Percentiles rank a stretch among this genome's conserved stretches.
Evolutionary conservation across 2,329 filamentous ascomycete genomes (phyloP).

Genomic region (Nemania sp.): DNA sequence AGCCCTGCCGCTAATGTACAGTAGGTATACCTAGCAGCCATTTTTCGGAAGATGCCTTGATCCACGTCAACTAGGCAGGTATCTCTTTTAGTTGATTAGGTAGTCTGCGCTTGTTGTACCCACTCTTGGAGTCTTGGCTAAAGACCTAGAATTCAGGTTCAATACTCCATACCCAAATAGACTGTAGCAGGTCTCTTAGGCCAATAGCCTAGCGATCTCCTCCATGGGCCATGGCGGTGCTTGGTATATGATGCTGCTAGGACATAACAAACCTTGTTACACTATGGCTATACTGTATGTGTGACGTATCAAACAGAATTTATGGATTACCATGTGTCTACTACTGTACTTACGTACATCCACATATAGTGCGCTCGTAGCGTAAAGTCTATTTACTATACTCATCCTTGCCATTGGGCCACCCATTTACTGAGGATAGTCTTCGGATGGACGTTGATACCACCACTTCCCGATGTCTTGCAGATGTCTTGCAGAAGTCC

Average conservation of each 20-base stretch:
- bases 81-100: slow-evolving; percentile 17
- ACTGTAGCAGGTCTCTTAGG: slow-evolving; percentile 17
- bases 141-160: slow-evolving; percentile 25
- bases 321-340: slow-evolving; percentile 21
- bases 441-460: slow-evolving; percentile 11
- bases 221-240: background rate
- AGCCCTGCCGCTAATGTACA: slow-evolving; percentile 11
- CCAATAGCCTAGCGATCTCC: slow-evolving; percentile 4
- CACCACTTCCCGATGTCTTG: slow-evolving; percentile 23
- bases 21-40: slow-evolving; percentile 10
- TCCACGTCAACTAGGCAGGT: slow-evolving; percentile 18
- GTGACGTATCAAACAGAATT: slow-evolving; percentile 25
- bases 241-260: slow-evolving; percentile 1
- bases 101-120: slow-evolving; percentile 29
- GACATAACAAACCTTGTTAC: slow-evolving; percentile 22
- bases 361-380: slow-evolving; percentile 37
- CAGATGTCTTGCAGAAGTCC: slow-evolving; percentile 28
- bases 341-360: slow-evolving; percentile 28
- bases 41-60: slow-evolving; percentile 33
- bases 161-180: slow-evolving; percentile 13
- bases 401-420: slow-evolving; percentile 36
- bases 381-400: slow-evolving; percentile 45
- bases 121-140: slow-evolving; percentile 31
- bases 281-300: slow-evolving; percentile 20
- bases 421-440: slow-evolving; percentile 13